Conservation (phyloP, 2,329 filamentous ascomycete genomes). For the Gnomoniopsis sp. region DNA sequence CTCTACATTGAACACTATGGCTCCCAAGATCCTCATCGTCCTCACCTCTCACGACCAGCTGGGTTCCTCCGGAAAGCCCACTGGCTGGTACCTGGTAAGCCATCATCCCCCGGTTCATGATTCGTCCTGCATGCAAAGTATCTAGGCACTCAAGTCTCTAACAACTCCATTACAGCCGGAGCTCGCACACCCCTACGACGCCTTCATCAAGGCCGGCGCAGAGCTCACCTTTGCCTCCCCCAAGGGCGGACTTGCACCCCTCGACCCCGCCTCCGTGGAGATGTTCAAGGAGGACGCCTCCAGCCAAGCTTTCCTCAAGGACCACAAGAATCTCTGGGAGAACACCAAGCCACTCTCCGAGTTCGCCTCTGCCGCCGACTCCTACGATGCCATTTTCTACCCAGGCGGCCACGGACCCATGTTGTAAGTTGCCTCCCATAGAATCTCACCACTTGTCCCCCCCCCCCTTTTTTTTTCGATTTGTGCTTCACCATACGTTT, state of each 20-base stretch:
- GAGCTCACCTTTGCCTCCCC: conserved; percentile 60
- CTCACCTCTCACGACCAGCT: conserved; percentile 61
- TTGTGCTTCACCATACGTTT: no score
- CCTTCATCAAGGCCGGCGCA: conserved; percentile 47
- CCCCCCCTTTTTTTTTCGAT: no score
- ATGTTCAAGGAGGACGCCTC: conserved; percentile 50
- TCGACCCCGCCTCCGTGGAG: conserved; percentile 58
- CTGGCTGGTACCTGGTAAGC: conserved; percentile 68
- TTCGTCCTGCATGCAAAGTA: background rate
- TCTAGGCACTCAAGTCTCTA: background rate
- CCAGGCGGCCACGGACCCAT: conserved; percentile 61
- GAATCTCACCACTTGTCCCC: no score
- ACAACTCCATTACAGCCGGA: conserved; percentile 44
- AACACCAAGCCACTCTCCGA: conserved; percentile 56
- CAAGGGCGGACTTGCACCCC: conserved; percentile 56
- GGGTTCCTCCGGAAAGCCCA: conserved; percentile 48
- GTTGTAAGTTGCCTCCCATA: conserved; percentile 31
- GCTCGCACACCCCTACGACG: conserved; percentile 62
- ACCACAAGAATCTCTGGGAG: conserved; percentile 59
- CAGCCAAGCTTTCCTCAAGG: conserved; percentile 52
- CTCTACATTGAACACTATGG: conserved; percentile 32
- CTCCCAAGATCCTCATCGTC: conserved; percentile 65
- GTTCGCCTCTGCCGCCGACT: conserved; percentile 51
- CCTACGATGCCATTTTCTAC: conserved; percentile 59
- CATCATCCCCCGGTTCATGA: no score